Base-by-base conservation (phyloP, 2,329 filamentous ascomycete species). In the Fusarium tanahbumbuense region DNA sequence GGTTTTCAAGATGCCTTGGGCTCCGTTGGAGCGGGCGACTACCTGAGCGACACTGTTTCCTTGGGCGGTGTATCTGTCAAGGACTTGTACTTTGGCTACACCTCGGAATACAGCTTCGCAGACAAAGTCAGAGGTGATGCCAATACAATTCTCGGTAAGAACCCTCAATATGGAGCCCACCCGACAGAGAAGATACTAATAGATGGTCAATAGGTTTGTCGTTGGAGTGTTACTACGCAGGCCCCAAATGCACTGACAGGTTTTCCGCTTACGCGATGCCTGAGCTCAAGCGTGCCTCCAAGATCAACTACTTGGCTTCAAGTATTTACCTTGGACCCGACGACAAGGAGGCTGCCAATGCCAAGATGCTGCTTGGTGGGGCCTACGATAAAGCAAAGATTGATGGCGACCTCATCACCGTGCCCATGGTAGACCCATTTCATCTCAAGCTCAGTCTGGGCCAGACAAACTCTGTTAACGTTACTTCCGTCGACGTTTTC, bases 341-440 rank as follows among this genome's bases (percentile, higher is more conserved):
- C 16, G 20, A 61, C 3, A 53, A 25, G 4, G 27, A 61, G 0
- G 56, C 59, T 12, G 23, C 56, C 6, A 60, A 53, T 2, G 59
- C 59, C 4, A 30, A 13, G 9, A 61, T 61, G 56, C 56, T 61
- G 4, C 56, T 61, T 0, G 59, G 59, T 0, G 59, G 59, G 0
- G 56, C 56, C 1, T 62, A 62, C 0, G 59, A 62, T 6, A 61
- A 45, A 7, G 59, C 59, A 3, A 62, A 62, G 37, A 53, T 62
- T 40, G 37, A 53, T 1, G 59, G 59, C 0, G 11, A 22, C 22
- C 23, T 62, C 13, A 61, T 62, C 4, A 62, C 59, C 0, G 59
- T 62, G 1, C 59, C 59, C 0, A 62, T 62, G 59, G 59, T 60
- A 0, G 45, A 61, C 28, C 59, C 59, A 0, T 45, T 45, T 4